Percentiles rank a stretch among this genome's conserved stretches.
These are phyloP conservation scores for Microcyclospora pomicola DNA, from an alignment of 2,329 filamentous ascomycete genomes.

Conservation along the genomic window DNA sequence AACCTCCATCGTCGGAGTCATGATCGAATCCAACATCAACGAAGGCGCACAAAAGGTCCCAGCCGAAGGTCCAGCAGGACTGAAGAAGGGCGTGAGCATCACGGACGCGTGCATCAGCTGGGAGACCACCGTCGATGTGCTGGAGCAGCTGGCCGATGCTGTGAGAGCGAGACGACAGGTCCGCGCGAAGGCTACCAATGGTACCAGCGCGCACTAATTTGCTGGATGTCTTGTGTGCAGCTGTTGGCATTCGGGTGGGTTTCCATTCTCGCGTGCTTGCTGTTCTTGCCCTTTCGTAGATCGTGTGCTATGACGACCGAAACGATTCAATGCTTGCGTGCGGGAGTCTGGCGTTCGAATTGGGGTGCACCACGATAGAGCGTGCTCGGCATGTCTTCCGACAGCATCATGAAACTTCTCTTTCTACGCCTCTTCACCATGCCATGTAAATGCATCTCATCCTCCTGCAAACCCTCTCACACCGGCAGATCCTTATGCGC, in stretches of 20 bases:
- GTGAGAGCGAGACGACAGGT: conserved; percentile 57
- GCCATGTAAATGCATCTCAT: too few species aligned
- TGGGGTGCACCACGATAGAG: too few species aligned
- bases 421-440: too few species aligned
- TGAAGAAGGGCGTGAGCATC: conserved; percentile 86
- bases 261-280: too few species aligned
- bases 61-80: conserved; percentile 57
- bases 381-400: too few species aligned
- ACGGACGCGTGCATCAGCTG: conserved; percentile 94
- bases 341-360: too few species aligned
- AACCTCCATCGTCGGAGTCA: conserved; percentile 81
- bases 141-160: conserved; percentile 75
- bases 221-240: neutral
- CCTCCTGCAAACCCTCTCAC: conserved; percentile 27
- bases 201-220: conserved; percentile 7
- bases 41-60: conserved; percentile 71
- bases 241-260: too few species aligned
- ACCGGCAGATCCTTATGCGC: conserved; percentile 68
- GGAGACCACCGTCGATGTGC: conserved; percentile 67
- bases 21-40: conserved; percentile 97
- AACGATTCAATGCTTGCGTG: too few species aligned
- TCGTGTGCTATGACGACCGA: too few species aligned
- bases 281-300: too few species aligned
- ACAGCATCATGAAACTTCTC: too few species aligned
- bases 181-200: conserved; percentile 15